Base-by-base conservation (phyloP, 2,329 filamentous ascomycete species). In the Drechmeria coniospora region DNA sequence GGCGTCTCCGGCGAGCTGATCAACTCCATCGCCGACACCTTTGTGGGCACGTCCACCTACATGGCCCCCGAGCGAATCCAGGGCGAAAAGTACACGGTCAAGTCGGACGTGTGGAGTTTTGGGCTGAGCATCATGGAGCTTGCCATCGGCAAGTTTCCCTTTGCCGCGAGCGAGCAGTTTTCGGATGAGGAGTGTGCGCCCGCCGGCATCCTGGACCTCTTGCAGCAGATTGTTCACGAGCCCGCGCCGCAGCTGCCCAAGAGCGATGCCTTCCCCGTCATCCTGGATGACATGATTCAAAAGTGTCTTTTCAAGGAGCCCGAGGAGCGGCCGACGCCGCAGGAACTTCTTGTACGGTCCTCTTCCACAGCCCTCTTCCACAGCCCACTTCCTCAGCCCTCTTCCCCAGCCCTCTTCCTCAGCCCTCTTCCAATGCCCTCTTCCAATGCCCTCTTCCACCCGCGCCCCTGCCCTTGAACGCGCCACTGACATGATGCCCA, bases 21-120 rank as follows among this genome's bases (percentile, higher is more conserved):
- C 51, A 95, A 95, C 57, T 95, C 90, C 4, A 84, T 98, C 39
- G 90, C 90, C 28, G 87, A 95, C 49, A 98, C 90, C 1, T 98
- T 98, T 45, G 90, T 98, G 20, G 90, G 90, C 29, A 98, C 90
- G 2, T 94, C 90, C 21, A 98, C 90, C 31, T 98, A 98, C 62
- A 98, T 98, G 90, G 90, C 90, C 1, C 90, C 90, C 0, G 90
- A 98, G 60, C 74, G 90, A 52, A 98, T 98, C 41, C 86, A 95
- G 51, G 90, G 90, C 36, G 84, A 90, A 37, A 84, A 82, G 44
- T 98, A 98, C 56, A 93, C 87, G 0, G 87, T 98, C 45, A 94
- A 94, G 54, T 94, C 86, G 9, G 90, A 98, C 51, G 90, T 98
- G 4, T 98, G 90, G 90, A 94, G 86, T 67, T 92, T 94, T 36